Evolutionary conservation across 306 rosid genomes (phyloP), one percentile per base, ranked within the genome.

Genomic region (Echinosophora koreensis): DNA sequence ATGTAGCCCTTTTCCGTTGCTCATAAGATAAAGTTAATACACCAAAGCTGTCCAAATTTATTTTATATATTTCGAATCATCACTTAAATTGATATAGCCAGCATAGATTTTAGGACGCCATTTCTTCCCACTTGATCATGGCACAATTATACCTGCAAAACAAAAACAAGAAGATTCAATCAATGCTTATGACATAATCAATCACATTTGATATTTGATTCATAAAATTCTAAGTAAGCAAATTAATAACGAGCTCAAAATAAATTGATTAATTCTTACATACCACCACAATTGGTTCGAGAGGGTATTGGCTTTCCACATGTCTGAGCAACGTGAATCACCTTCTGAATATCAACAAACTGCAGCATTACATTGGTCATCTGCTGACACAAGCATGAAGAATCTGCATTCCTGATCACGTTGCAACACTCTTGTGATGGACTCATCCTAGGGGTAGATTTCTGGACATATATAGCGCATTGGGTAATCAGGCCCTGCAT

Each of bases 241-340:
- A 3, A 13, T n/a, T n/a, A n/a, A n/a, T 13, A 46, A 46, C 12
- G n/a, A 11, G 50, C 50, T 44, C 50, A 44, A 12, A 47, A 4
- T 3, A 47, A 47, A 47, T 52, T 15, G 58, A 52, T 17, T 54
- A 17, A 63, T 8, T 63, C 1, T 42, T 22, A 22, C 77, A 69
- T 81, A 76, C 85, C 77, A 68, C 81, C 81, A 83, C 84, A 74
- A 13, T 79, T 54, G 6, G n/a, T 67, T 28, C 84, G 81, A 22
- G 12, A 39, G 17, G 50, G 38, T 30, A 74, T 28, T 39, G 73
- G 58, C 41, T 4, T 52, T 35, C 81, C 65, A 54, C 87, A 83
- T 22, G 3, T 18, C 35, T 38, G 8, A 0, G 71, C 77, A 17
- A 74, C 77, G 62, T 60, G 27, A 27, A 78, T 28, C 11, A 68